Evolutionary conservation across 352 stramenopile genomes (phyloP).

Genomic region (Globisporangium cylindrosporum): DNA sequence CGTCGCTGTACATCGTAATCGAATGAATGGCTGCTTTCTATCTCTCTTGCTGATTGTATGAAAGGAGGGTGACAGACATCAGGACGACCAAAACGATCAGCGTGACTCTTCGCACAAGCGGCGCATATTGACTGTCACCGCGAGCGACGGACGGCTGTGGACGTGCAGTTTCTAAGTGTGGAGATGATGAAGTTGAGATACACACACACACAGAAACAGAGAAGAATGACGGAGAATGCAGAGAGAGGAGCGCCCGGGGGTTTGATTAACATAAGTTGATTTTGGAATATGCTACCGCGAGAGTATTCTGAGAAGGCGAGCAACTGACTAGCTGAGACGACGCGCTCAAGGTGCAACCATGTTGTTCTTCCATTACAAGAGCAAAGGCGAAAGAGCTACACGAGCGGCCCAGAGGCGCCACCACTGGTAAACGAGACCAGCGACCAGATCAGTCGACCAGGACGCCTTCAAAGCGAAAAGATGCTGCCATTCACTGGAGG

Average conservation of each 20-base stretch:
- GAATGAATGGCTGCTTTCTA: not conserved
- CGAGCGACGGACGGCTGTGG: not conserved
- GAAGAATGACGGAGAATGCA: not conserved
- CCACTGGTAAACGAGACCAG: not conserved
- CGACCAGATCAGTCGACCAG: not conserved
- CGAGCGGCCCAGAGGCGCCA: not conserved
- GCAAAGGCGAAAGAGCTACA: conserved; percentile 2
- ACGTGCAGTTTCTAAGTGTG: not conserved
- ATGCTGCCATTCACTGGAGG: conserved; percentile 5
- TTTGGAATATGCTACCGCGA: conserved; percentile 45
- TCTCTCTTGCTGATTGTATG: not conserved
- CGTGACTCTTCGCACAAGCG: not conserved
- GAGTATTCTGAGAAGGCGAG: conserved; percentile 12
- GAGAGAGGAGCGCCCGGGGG: conserved; percentile 12
- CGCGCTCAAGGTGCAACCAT: conserved; percentile 1
- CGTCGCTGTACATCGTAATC: conserved; percentile 64
- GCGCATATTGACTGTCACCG: not conserved
- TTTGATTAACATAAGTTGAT: conserved; percentile 52
- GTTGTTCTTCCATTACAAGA: conserved; percentile 12
- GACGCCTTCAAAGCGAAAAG: conserved; percentile 13
- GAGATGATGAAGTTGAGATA: not conserved
- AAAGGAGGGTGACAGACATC: not conserved
- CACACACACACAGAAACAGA: not conserved
- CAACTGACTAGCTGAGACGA: conserved; percentile 18
- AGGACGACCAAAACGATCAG: not conserved